Evolutionary conservation across 1,284 basidiomycete genomes (phyloP).

Genomic region (Puccinia coronata): DNA sequence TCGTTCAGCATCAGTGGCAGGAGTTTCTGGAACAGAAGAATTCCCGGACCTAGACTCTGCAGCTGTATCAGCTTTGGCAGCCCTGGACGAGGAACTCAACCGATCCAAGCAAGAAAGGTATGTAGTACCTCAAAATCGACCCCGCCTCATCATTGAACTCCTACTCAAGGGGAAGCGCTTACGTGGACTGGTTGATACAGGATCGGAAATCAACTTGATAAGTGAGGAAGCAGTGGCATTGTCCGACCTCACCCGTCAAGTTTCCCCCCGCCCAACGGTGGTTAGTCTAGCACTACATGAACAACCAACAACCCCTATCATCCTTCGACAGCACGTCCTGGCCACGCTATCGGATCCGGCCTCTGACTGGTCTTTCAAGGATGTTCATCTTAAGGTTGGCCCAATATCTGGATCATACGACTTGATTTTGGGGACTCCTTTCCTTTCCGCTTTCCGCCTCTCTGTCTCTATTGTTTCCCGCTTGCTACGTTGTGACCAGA

Average conservation of each 20-base stretch:
- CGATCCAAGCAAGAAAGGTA: background rate
- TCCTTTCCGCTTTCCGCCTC: background rate
- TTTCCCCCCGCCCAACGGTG: background rate
- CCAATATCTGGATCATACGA: background rate
- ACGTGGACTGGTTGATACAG: background rate
- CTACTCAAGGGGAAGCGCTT: background rate
- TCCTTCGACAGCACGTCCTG: background rate
- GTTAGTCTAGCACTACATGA: background rate
- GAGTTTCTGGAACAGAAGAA: background rate
- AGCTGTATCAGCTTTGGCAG: background rate
- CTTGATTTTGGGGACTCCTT: background rate
- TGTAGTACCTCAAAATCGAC: background rate
- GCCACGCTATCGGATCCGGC: background rate
- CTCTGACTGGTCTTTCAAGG: background rate
- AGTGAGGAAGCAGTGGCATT: background rate
- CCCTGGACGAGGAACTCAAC: conserved; percentile 6
- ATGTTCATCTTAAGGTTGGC: background rate
- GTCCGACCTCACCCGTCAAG: background rate
- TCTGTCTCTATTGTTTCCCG: conserved; percentile 7
- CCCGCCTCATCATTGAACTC: background rate
- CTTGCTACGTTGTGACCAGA: background rate
- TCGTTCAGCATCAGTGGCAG: background rate
- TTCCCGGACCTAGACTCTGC: background rate
- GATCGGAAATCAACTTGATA: background rate
- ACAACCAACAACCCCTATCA: background rate